phyloP scores from a whole-genome alignment of 345 rosid genomes.

The Stellera chamaejasme region DNA sequence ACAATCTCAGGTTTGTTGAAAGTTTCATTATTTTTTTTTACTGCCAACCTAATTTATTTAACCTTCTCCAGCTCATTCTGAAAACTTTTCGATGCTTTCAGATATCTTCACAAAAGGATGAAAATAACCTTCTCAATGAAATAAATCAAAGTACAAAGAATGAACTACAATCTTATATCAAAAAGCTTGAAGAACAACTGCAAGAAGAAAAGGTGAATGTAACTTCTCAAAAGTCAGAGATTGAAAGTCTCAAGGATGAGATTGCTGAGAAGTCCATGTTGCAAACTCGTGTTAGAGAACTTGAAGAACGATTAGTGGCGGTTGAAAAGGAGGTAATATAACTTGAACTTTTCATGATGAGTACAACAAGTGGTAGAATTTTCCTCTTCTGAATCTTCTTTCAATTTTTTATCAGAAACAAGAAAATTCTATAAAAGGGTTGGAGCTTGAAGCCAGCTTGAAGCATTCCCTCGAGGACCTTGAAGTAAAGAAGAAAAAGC shows the following conservation, averaged over 20 bases:
- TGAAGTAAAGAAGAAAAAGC: no score
- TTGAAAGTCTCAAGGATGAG: conserved; percentile 38
- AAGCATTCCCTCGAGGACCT: conserved; percentile 13
- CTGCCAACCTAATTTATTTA: not conserved
- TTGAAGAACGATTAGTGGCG: conserved; percentile 38
- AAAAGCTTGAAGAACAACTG: no score
- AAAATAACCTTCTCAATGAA: no score
- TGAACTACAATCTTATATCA: no score
- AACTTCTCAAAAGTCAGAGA: conserved; percentile 34
- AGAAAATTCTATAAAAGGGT: conserved; percentile 34
- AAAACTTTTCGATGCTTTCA: conserved; percentile 20
- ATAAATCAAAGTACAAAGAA: no score
- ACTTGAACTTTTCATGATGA: no score
- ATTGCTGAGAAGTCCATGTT: conserved; percentile 36
- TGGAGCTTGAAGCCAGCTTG: conserved; percentile 49
- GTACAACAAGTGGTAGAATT: no score
- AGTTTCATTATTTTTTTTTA: conserved; percentile 9
- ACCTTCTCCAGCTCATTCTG: not conserved
- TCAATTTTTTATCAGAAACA: conserved; percentile 34
- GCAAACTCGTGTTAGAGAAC: conserved; percentile 53
- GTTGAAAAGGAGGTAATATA: conserved; percentile 44
- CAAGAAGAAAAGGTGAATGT: conserved; percentile 39
- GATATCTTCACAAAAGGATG: conserved; percentile 69
- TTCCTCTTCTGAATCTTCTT: not conserved
- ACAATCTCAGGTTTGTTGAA: conserved; percentile 64